Base-by-base conservation (phyloP, 208 protist species). In the Acanthamoeba healyi region DNA sequence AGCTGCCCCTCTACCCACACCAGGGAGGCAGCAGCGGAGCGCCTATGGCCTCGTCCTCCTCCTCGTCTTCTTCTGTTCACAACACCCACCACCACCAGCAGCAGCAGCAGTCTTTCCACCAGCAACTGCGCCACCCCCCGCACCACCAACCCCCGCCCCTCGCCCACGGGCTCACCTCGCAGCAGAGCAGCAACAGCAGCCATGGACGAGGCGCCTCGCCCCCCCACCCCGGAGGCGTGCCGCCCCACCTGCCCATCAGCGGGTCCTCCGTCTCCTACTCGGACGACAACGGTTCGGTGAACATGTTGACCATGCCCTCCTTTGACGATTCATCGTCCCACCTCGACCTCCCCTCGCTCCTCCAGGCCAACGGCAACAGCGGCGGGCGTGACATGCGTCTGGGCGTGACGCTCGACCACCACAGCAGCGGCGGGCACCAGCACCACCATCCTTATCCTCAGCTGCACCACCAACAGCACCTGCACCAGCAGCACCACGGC, bases 311-410 rank as follows among this genome's bases (percentile, higher is more conserved):
- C 79, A 32, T 87, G 42, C 79, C 46, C 46, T 51, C 79, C 46
- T 87, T 87, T 87, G 79, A 87, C 79, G 79, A 87, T 29, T 87
- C 79, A 3, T 87, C 79, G 15, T 87, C 79, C 2, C 79, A 87
- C n/a, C 79, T 87, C 38, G 79, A 87, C 29, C 49, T 87, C 14
- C 79, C 79, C 15, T 87, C 79, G 10, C 79, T 87, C 0, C 29
- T 87, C 26, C 79, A 87, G 29, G 79, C 79, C 42, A 87, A 87
- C 29, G 79, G 42, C 40, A 87, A 81, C 40, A 87, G 56, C 29
- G 79, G 42, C 14, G 34, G 26, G 6, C 65, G 65, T 29, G 65
- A 74, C 65, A 3, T 38, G 65, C 65, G 65, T 38, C 15, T 19
- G 7, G 29, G 29, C 12, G 65, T 34, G 36, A 29, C 29, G 9